Base-by-base conservation (phyloP, 176 grass and related monocot species). In the Eragrostis nindensis region DNA sequence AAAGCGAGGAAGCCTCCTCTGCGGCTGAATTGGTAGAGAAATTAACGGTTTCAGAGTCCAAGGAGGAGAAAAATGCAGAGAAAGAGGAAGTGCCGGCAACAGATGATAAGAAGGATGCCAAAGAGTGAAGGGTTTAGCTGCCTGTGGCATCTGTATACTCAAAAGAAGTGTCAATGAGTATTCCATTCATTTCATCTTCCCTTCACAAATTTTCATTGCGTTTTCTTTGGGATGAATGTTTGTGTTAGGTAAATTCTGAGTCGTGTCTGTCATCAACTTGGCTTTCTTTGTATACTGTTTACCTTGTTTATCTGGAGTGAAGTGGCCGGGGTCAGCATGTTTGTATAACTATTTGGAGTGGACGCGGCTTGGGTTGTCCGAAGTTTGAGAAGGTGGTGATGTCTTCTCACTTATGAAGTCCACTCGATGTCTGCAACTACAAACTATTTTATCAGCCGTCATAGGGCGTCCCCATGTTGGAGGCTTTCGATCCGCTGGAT, bases 21-120 rank as follows among this genome's bases (percentile, higher is more conserved):
- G 69, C 86, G 38, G 83, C 89, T 8, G 80, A 60, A 18, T 47
- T 89, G 72, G 78, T 89, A 43, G 71, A 91, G 80, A 94, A 84
- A 76, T 78, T 94, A 42, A 75, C 52, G 0, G 85, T 94, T 13
- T 54, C 50, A 0, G 88, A 88, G 21, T 42, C 2, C 5, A 86
- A 77, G 56, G 67, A 73, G 49, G 85, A 88, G 49, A 80, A 81
- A 50, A 69, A 14, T 15, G 21, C 13, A 0, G 66, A 52, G 43
- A 86, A 83, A 83, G 82, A 86, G 49, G 84, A 68, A 21, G n/a
- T 71, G 41, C 19, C 82, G 17, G 27, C 66, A 13, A 75, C 44
- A 29, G 74, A 79, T 15, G 82, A 85, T 5, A 82, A 82, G 27
- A 85, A 87, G 41, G 82, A 85, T 46, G 45, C 19, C 19, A 89